Conservation (phyloP, 2,329 filamentous ascomycete species). For the Byssochlamys sp. region DNA sequence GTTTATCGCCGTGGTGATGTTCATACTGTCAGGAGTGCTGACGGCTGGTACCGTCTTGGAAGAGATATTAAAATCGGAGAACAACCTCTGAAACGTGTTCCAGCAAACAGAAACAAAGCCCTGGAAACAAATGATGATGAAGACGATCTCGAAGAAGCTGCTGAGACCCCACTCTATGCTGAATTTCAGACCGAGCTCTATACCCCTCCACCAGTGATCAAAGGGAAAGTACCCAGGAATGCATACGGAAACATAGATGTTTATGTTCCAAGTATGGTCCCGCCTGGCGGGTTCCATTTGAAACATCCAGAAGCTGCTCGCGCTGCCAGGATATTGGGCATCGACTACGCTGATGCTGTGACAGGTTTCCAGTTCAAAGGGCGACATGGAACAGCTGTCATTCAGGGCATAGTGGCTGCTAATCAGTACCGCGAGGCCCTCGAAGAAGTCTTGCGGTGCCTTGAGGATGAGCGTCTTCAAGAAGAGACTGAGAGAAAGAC, state of each 20-base stretch:
- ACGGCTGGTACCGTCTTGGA: conserved; percentile 85
- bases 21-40: conserved; percentile 63
- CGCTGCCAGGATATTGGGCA: conserved; percentile 64
- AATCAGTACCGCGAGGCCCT: conserved; percentile 63
- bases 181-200: conserved; percentile 60
- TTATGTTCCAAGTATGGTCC: conserved; percentile 56
- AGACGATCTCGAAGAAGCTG: conserved; percentile 37
- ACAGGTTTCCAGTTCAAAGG: conserved; percentile 84
- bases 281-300: conserved; percentile 50
- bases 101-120: conserved; percentile 35
- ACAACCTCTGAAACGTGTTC: conserved; percentile 68
- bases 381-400: conserved; percentile 71
- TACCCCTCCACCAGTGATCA: conserved; percentile 62
- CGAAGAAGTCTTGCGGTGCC: conserved; percentile 54
- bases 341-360: conserved; percentile 83
- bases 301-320: conserved; percentile 50
- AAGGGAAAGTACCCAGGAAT: conserved; percentile 59
- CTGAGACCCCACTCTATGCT: conserved; percentile 52
- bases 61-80: conserved; percentile 68
- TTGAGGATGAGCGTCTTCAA: conserved; percentile 58
- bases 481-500: conserved; percentile 49
- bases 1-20: conserved; percentile 79
- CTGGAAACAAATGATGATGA: conserved; percentile 25
- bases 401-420: conserved; percentile 69
- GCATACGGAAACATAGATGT: conserved; percentile 54